Evolutionary conservation across 176 grass and related monocot genomes (phyloP).

Genomic region (Zea mays): Zm-B73-REFERENCE-NAM-5.0 NC_050098.1:187027501-187028000

Average conservation of each 20-base stretch:
- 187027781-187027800: conserved; percentile 26
- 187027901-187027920: conserved; percentile 54
- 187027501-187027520: conserved; percentile 8
- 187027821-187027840: conserved; percentile 39
- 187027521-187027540: conserved; percentile 21
- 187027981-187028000: conserved; percentile 8
- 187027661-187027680: conserved; percentile 13
- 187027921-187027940: conserved; percentile 38
- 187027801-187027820: conserved; percentile 33
- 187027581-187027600: conserved; percentile 41
- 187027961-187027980: conserved; percentile 49
- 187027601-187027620: conserved; percentile 48
- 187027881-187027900: conserved; percentile 30
- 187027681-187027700: conserved; percentile 32
- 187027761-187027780: conserved; percentile 57
- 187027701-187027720: conserved; percentile 22
- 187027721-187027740: background rate
- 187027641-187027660: conserved; percentile 41
- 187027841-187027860: conserved; percentile 39
- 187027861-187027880: conserved; percentile 27
- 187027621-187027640: conserved; percentile 54
- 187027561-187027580: conserved; percentile 29
- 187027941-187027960: conserved; percentile 55
- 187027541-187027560: background rate
- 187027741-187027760: conserved; percentile 35